Evolutionary conservation across 495 filamentous ascomycete species (phyloP).

Genomic region (Lepraria neglecta): DNA sequence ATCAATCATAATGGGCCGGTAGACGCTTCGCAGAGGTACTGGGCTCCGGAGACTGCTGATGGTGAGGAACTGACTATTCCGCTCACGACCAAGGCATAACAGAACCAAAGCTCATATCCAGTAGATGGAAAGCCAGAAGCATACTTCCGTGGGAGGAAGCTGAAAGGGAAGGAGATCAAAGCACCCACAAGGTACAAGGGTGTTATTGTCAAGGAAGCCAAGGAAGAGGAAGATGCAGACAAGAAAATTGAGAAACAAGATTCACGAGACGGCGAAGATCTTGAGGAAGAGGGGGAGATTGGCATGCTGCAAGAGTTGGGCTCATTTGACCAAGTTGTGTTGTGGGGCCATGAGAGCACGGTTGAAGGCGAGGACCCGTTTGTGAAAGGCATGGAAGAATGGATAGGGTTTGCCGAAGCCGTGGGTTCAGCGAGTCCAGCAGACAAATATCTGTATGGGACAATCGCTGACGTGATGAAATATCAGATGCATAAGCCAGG

Average conservation of each 20-base stretch:
- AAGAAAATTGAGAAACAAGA: conserved; percentile 18
- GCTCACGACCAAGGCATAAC: background rate
- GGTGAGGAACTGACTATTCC: conserved; percentile 30
- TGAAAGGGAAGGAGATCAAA: conserved; percentile 59
- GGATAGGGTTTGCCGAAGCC: conserved; percentile 68
- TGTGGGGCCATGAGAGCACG: conserved; percentile 77
- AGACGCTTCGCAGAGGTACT: conserved; percentile 60
- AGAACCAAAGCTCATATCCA: background rate
- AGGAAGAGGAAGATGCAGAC: conserved; percentile 34
- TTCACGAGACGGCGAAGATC: conserved; percentile 35
- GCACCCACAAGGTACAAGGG: conserved; percentile 75
- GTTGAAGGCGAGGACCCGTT: conserved; percentile 66
- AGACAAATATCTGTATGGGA: background rate
- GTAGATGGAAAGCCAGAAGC: conserved; percentile 48
- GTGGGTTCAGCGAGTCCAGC: conserved; percentile 30
- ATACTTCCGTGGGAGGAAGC: conserved; percentile 78
- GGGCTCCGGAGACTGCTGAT: conserved; percentile 51
- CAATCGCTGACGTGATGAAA: background rate
- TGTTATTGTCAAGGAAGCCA: conserved; percentile 40
- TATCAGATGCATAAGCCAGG: conserved; percentile 18
- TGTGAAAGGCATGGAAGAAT: conserved; percentile 69
- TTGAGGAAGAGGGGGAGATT: conserved; percentile 46
- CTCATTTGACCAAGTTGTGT: conserved; percentile 67
- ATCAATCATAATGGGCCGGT: conserved; percentile 74
- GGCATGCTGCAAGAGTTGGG: conserved; percentile 57